Evolutionary conservation across 176 grass and related monocot species (phyloP).

Genomic region (Carex kokanica): DNA sequence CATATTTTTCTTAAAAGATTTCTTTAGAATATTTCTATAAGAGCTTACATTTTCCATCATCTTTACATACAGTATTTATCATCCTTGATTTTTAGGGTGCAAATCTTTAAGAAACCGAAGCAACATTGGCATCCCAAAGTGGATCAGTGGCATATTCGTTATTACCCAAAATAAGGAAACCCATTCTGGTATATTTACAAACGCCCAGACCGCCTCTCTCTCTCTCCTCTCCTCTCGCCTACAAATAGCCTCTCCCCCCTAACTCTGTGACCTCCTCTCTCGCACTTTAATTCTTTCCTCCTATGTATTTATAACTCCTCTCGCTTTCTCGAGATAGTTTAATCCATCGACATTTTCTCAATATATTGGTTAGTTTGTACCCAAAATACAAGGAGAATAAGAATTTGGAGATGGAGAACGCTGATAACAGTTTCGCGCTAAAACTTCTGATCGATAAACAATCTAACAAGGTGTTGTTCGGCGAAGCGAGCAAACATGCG

Average conservation of each 20-base stretch:
- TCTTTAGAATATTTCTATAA: not conserved
- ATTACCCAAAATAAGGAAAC: not conserved
- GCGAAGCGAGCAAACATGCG: not conserved
- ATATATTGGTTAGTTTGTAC: not conserved
- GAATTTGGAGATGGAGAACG: not conserved
- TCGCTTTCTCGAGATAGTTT: not conserved
- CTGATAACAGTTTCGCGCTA: not conserved
- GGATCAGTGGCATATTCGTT: slow-evolving; percentile 15
- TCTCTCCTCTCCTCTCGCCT: slow-evolving; percentile 32
- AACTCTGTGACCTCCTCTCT: slow-evolving; percentile 25
- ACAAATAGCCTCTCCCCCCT: slow-evolving; percentile 44
- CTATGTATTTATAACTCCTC: slow-evolving; percentile 34
- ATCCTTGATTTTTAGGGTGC: not conserved
- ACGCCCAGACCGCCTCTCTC: slow-evolving; percentile 15
- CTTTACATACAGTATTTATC: not conserved
- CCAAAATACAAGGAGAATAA: too few species aligned
- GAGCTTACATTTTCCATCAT: not conserved
- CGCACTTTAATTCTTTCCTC: slow-evolving; percentile 27
- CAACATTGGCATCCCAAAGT: not conserved
- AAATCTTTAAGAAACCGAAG: not conserved
- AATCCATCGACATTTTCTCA: not conserved
- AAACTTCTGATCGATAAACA: slow-evolving; percentile 16
- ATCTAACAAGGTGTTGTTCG: too few species aligned
- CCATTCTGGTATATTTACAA: slow-evolving; percentile 18
- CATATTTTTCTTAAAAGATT: not conserved